phyloP scores from a whole-genome alignment of 768 basidiomycete species.

The Nidula microcarpa region DNA sequence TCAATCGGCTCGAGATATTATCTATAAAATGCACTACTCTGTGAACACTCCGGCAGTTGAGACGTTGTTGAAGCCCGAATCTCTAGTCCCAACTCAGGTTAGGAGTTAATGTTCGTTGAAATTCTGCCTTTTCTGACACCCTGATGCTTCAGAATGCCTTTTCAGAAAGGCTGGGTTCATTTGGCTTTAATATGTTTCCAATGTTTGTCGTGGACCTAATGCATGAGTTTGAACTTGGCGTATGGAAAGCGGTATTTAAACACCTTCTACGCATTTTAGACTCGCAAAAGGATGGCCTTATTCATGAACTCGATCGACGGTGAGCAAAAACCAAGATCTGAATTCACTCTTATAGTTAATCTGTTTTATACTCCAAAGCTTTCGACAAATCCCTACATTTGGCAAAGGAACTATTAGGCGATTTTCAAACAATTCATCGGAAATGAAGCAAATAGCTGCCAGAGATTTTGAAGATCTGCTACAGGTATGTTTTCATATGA shows the following conservation, averaged over 20 bases:
- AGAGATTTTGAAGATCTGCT: slow-evolving; percentile 35
- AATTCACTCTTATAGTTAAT: too few relatives aligned
- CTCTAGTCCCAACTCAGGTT: slow-evolving; percentile 9
- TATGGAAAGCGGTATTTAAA: slow-evolving; percentile 29
- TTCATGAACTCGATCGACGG: not conserved
- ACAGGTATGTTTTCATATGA: slow-evolving; percentile 24
- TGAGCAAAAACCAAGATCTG: not conserved
- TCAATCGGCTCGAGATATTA: not conserved
- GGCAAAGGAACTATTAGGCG: slow-evolving; percentile 19
- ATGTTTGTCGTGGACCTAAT: slow-evolving; percentile 31
- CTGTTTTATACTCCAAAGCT: slow-evolving; percentile 7
- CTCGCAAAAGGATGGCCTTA: not conserved
- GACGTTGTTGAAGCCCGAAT: slow-evolving; percentile 3
- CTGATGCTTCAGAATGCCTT: slow-evolving; percentile 24
- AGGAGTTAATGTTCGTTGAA: not conserved
- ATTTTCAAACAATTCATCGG: slow-evolving; percentile 24
- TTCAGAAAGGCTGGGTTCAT: slow-evolving; percentile 9
- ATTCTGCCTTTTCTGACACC: not conserved
- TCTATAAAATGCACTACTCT: not conserved
- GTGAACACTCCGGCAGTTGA: slow-evolving; percentile 8
- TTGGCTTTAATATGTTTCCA: slow-evolving; percentile 16
- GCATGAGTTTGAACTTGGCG: slow-evolving; percentile 37
- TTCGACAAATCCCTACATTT: slow-evolving; percentile 18
- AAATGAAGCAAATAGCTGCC: slow-evolving; percentile 28
- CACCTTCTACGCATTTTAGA: slow-evolving; percentile 31